phyloP scores from a whole-genome alignment of 2,329 filamentous ascomycete species.

The Penicillium glabrum region DNA sequence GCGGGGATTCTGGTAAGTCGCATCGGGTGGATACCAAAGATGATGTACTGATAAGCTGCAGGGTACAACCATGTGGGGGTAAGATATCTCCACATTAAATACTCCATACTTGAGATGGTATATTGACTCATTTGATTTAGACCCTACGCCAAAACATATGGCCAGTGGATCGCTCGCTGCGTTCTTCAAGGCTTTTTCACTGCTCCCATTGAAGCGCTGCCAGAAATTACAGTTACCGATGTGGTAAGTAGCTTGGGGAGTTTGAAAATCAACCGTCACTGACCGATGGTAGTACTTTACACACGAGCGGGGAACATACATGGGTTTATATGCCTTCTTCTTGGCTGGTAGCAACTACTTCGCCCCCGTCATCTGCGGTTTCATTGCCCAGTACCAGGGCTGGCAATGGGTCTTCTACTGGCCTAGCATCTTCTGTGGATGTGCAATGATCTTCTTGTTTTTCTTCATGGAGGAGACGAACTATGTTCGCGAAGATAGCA shows the following conservation, averaged over 20 bases:
- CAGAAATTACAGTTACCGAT: slow-evolving; percentile 43
- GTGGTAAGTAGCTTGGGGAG: slow-evolving; percentile 30
- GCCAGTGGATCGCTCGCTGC: slow-evolving; percentile 42
- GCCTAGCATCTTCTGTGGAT: slow-evolving; percentile 51
- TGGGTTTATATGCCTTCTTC: slow-evolving; percentile 42
- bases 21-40: not conserved
- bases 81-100: slow-evolving; percentile 6
- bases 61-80: slow-evolving; percentile 35
- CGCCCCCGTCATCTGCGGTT: slow-evolving; percentile 49
- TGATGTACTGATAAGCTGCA: slow-evolving; percentile 3
- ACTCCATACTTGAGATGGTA: not conserved
- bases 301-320: slow-evolving; percentile 42
- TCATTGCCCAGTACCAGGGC: slow-evolving; percentile 47
- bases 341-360: slow-evolving; percentile 45
- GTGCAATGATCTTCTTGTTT: slow-evolving; percentile 50
- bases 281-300: slow-evolving; percentile 38
- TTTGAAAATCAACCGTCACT: not conserved
- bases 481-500: slow-evolving; percentile 36
- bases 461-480: slow-evolving; percentile 60
- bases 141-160: slow-evolving; percentile 32
- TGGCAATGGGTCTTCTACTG: slow-evolving; percentile 53
- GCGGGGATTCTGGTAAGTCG: slow-evolving; percentile 31
- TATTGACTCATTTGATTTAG: slow-evolving; percentile 13
- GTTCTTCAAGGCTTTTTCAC: slow-evolving; percentile 41
- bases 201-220: slow-evolving; percentile 44